A percentile compares a stretch with the other conserved stretches of the same genome.
Conservation (phyloP, 2,329 filamentous ascomycete species). For the Cladosporium sp. region DNA sequence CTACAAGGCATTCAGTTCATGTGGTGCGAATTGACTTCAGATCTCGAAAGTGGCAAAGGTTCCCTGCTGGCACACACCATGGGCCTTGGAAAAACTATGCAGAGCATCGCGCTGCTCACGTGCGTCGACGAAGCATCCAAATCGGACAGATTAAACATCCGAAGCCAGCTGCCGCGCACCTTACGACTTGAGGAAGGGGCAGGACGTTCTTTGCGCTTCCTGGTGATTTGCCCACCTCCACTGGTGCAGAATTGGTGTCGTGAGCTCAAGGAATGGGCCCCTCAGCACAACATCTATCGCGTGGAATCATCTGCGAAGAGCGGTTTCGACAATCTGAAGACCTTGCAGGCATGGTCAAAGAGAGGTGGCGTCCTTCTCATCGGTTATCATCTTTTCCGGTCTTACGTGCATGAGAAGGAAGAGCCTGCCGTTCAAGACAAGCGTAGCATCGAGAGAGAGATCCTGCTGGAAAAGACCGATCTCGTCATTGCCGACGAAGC, state of each 20-base stretch:
- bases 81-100: slow-evolving; percentile 91
- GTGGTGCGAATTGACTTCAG: slow-evolving; percentile 74
- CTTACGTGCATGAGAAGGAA: slow-evolving; percentile 32
- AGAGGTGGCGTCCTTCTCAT: slow-evolving; percentile 71
- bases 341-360: slow-evolving; percentile 57
- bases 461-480: slow-evolving; percentile 59
- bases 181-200: slow-evolving; percentile 38
- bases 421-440: slow-evolving; percentile 49
- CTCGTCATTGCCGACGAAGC: slow-evolving; percentile 84
- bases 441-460: slow-evolving; percentile 35
- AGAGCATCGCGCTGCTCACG: slow-evolving; percentile 74
- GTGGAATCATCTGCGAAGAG: slow-evolving; percentile 45
- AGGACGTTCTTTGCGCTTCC: slow-evolving; percentile 53
- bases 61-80: slow-evolving; percentile 85
- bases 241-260: slow-evolving; percentile 80
- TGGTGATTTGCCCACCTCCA: slow-evolving; percentile 72
- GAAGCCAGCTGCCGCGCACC: slow-evolving; percentile 62
- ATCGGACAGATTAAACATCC: slow-evolving; percentile 55
- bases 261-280: slow-evolving; percentile 68
- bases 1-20: slow-evolving; percentile 78
- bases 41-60: slow-evolving; percentile 57
- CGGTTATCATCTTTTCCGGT: slow-evolving; percentile 67
- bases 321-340: slow-evolving; percentile 35
- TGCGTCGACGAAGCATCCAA: slow-evolving; percentile 64
- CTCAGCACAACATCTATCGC: slow-evolving; percentile 49